Evolutionary conservation across 2,329 filamentous ascomycete genomes (phyloP).

Genomic region (Phyllosticta ampelicida): DNA sequence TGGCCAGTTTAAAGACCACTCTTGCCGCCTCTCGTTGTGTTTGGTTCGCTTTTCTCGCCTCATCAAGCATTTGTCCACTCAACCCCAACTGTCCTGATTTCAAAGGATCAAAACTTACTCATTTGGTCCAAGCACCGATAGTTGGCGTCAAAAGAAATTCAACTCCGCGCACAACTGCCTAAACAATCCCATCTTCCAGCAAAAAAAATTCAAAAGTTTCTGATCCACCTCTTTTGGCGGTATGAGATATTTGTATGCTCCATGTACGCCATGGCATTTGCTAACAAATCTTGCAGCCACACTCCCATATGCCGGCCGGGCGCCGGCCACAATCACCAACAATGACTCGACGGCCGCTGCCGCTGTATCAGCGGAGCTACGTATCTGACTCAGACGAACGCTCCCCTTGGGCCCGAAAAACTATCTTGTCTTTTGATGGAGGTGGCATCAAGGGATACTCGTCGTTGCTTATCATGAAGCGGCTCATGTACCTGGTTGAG

Average conservation of each 20-base stretch:
- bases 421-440: constrained; percentile 9
- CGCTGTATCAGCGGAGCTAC: background rate
- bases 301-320: background rate
- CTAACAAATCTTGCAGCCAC: background rate
- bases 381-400: background rate
- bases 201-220: too few species aligned
- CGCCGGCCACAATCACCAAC: background rate
- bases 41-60: background rate
- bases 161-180: too few species aligned
- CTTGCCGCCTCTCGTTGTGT: background rate
- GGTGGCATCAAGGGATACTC: constrained; percentile 15
- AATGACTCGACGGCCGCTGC: background rate
- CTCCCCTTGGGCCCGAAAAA: background rate
- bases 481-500: constrained; percentile 11
- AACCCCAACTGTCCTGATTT: background rate
- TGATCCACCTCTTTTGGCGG: too few species aligned
- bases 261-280: too few species aligned
- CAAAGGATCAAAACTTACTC: background rate
- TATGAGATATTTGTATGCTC: too few species aligned
- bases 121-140: background rate
- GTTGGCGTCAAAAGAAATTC: too few species aligned
- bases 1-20: background rate
- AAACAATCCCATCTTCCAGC: too few species aligned
- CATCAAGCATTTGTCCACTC: background rate
- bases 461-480: constrained; percentile 12